A percentile compares a stretch with the other conserved stretches of the same genome.
Conservation (phyloP, 1,284 basidiomycete genomes). For the Pseudozyma hubeiensis region DNA sequence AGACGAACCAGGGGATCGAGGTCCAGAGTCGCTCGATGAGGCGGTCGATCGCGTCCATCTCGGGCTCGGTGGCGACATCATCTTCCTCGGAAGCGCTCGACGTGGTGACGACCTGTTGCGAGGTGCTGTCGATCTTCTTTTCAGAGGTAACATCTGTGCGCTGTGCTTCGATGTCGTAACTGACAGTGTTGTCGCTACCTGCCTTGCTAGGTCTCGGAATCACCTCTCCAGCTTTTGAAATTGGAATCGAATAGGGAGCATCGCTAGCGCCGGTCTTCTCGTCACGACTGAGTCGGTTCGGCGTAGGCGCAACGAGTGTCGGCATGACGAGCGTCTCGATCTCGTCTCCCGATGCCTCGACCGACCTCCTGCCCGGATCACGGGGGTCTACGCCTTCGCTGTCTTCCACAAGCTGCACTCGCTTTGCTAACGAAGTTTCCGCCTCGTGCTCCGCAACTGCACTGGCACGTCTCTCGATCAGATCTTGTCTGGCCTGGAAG, state of each 20-base stretch:
- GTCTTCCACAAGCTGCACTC: neutral
- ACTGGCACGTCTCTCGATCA: slow-evolving; percentile 7
- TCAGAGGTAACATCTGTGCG: neutral
- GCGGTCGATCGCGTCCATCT: slow-evolving; percentile 53
- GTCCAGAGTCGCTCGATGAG: slow-evolving; percentile 42
- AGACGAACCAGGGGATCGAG: slow-evolving; percentile 46
- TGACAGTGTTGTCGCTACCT: slow-evolving; percentile 18
- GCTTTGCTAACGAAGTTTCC: neutral
- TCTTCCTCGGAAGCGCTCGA: neutral
- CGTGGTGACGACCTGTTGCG: slow-evolving; percentile 2
- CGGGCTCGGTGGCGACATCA: slow-evolving; percentile 4
- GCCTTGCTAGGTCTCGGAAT: slow-evolving; percentile 22
- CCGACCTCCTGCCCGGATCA: neutral
- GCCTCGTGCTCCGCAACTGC: neutral
- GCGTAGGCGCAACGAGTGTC: slow-evolving; percentile 17
- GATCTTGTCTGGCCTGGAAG: slow-evolving; percentile 13
- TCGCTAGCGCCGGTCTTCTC: neutral
- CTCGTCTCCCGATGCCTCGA: slow-evolving; percentile 3
- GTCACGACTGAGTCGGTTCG: neutral
- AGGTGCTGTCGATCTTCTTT: neutral
- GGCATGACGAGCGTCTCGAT: slow-evolving; percentile 29
- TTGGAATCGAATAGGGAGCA: neutral
- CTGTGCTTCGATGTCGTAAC: slow-evolving; percentile 11
- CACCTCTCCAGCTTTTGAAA: neutral
- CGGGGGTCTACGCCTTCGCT: neutral